A percentile compares a stretch with the other conserved stretches of the same genome.
phyloP scores from a whole-genome alignment of 2,329 filamentous ascomycete species.

The Sporothrix globosa region DNA sequence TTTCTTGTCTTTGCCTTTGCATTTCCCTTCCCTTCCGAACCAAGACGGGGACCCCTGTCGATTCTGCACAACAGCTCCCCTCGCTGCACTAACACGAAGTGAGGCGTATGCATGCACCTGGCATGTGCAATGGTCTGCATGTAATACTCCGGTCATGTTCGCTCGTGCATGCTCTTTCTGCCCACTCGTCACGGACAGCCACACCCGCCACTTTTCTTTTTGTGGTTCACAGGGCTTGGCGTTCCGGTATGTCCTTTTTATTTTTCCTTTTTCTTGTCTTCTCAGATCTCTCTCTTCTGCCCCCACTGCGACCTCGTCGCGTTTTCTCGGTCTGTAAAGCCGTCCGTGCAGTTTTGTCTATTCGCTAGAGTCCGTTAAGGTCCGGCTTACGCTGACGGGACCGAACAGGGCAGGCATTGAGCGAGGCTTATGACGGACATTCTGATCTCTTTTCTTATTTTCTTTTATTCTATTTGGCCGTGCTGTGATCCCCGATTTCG shows the following conservation, averaged over 20 bases:
- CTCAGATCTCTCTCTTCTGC: neutral
- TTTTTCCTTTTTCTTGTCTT: neutral
- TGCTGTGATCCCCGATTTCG: neutral
- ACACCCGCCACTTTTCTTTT: conserved; percentile 5
- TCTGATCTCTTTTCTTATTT: neutral
- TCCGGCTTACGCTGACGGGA: conserved; percentile 7
- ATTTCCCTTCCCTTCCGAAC: neutral
- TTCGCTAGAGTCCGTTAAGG: conserved; percentile 9
- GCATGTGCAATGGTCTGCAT: conserved; percentile 1
- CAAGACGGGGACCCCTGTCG: conserved; percentile 8
- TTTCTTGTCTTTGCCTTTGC: neutral
- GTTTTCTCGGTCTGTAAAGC: conserved; percentile 17
- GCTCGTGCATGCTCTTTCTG: neutral
- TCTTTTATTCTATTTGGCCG: neutral
- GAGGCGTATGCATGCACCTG: conserved; percentile 12
- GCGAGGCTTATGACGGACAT: neutral
- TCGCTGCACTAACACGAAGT: conserved; percentile 21
- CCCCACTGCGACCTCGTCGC: neutral
- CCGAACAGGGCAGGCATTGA: neutral
- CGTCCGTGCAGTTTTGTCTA: neutral
- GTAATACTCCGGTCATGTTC: neutral
- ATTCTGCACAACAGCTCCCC: neutral
- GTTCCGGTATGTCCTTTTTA: neutral
- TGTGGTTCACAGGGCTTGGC: neutral
- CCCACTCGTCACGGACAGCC: conserved; percentile 7